phyloP scores from a whole-genome alignment of 2,329 filamentous ascomycete species.

The Parastagonospora avenae region DNA sequence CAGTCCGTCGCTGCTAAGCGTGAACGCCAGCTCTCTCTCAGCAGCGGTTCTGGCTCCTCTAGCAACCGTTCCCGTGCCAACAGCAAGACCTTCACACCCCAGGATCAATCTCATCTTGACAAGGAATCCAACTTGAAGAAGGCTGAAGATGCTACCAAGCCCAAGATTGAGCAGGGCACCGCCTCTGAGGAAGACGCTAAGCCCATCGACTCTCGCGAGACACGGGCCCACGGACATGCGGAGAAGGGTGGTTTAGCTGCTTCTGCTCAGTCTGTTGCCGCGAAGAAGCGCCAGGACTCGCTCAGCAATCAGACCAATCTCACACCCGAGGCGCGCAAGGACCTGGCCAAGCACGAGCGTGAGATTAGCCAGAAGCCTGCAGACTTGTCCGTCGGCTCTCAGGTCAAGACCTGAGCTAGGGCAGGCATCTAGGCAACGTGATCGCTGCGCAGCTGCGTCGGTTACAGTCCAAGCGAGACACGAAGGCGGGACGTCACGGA shows the following conservation, averaged over 20 bases:
- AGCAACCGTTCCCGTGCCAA: conserved; percentile 12
- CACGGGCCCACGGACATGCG: conserved; percentile 36
- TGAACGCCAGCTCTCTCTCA: conserved; percentile 26
- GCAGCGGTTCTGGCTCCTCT: conserved; percentile 5
- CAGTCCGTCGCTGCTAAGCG: conserved; percentile 46
- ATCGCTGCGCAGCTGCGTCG: too few relatives aligned
- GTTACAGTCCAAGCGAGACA: background rate
- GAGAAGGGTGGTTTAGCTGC: conserved; percentile 41
- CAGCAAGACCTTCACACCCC: conserved; percentile 19
- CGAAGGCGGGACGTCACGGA: background rate
- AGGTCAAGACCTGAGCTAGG: background rate
- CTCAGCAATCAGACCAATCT: conserved; percentile 19
- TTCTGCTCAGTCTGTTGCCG: conserved; percentile 25
- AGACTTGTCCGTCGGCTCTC: conserved; percentile 4
- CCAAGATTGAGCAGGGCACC: conserved; percentile 43
- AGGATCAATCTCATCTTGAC: conserved; percentile 37
- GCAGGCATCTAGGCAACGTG: background rate
- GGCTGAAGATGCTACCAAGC: conserved; percentile 30
- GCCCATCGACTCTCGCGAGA: conserved; percentile 36
- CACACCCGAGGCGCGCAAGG: conserved; percentile 9
- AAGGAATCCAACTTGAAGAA: conserved; percentile 39
- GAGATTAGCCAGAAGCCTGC: conserved; percentile 6
- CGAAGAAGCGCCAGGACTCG: conserved; percentile 12
- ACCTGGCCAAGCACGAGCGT: conserved; percentile 6
- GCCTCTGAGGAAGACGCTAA: conserved; percentile 42